These are phyloP conservation scores for Colletotrichum sp. DNA, from an alignment of 2,329 filamentous ascomycete species.

Conservation along the genomic window DNA sequence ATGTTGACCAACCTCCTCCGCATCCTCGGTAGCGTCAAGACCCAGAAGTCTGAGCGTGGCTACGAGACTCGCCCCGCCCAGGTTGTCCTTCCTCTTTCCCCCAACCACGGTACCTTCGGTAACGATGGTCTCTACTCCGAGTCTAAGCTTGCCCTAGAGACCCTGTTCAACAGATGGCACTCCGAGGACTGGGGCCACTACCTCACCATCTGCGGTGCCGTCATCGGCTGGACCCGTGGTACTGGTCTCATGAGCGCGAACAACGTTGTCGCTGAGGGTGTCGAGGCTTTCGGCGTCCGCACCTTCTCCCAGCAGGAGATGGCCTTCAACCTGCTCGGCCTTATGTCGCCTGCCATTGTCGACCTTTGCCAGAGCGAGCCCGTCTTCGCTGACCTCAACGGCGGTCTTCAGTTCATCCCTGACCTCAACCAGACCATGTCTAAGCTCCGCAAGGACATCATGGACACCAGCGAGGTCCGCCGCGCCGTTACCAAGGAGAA, in stretches of 20 bases:
- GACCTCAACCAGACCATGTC: conserved; percentile 96
- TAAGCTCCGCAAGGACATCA: conserved; percentile 90
- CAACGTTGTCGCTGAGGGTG: conserved; percentile 95
- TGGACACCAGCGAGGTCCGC: conserved; percentile 92
- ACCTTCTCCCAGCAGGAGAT: conserved; percentile 99
- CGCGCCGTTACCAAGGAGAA: conserved; percentile 95
- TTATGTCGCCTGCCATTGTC: conserved; percentile 93
- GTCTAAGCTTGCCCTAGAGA: conserved; percentile 96
- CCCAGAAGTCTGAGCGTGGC: conserved; percentile 84
- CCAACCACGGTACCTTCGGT: conserved; percentile 98
- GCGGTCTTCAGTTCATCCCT: conserved; percentile 95
- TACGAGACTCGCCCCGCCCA: conserved; percentile 97
- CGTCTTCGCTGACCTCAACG: conserved; percentile 96
- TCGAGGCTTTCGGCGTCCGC: conserved; percentile 94
- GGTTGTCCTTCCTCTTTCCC: conserved; percentile 93
- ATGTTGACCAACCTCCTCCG: conserved; percentile 98
- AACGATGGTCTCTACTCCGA: conserved; percentile 98
- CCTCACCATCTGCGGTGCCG: conserved; percentile 96
- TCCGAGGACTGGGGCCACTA: conserved; percentile 98
- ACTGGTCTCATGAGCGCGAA: conserved; percentile 98
- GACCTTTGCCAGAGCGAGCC: conserved; percentile 96
- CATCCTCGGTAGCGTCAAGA: conserved; percentile 88
- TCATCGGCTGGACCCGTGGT: conserved; percentile 98
- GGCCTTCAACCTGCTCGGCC: conserved; percentile 96
- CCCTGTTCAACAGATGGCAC: conserved; percentile 97